These are phyloP conservation scores for Sabuloglossum arenarium DNA, from an alignment of 495 filamentous ascomycete genomes.

Conservation along the genomic window DNA sequence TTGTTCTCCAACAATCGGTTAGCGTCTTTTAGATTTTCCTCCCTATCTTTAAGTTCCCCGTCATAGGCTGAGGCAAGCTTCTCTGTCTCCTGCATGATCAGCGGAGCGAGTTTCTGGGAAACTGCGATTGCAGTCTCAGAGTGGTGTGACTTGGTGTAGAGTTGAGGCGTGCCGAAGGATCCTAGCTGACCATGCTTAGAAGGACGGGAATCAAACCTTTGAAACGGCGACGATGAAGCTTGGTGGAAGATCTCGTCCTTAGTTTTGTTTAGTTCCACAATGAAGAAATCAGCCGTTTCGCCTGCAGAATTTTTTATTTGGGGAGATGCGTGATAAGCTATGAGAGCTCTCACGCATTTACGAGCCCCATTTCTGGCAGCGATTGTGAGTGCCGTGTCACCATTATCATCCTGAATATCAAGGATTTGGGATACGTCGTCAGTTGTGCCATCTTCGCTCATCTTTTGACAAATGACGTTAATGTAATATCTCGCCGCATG, in stretches of 20 bases:
- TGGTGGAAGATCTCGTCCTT: neutral
- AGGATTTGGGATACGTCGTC: constrained; percentile 48
- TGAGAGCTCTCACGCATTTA: constrained; percentile 50
- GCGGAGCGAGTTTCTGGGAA: constrained; percentile 17
- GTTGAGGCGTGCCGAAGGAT: neutral
- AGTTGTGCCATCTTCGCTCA: constrained; percentile 42
- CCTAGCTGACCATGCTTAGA: constrained; percentile 9
- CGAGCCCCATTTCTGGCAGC: constrained; percentile 58
- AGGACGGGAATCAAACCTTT: constrained; percentile 5
- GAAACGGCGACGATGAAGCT: constrained; percentile 8
- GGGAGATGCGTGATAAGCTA: constrained; percentile 48
- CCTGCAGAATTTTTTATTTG: constrained; percentile 64
- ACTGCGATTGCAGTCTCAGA: constrained; percentile 18
- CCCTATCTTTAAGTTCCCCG: constrained; percentile 16
- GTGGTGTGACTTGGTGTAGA: constrained; percentile 7
- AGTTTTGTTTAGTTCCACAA: constrained; percentile 16
- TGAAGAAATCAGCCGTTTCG: constrained; percentile 56
- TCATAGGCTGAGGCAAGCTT: constrained; percentile 17
- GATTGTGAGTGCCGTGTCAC: constrained; percentile 77
- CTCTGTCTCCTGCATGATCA: constrained; percentile 17
- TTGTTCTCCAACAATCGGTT: constrained; percentile 16
- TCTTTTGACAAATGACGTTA: constrained; percentile 68
- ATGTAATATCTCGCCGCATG: constrained; percentile 79
- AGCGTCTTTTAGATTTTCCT: constrained; percentile 17
- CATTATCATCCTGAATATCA: constrained; percentile 56